Conservation (phyloP, 1,284 basidiomycete genomes). For the Leccinum brunneo-olivaceum region DNA sequence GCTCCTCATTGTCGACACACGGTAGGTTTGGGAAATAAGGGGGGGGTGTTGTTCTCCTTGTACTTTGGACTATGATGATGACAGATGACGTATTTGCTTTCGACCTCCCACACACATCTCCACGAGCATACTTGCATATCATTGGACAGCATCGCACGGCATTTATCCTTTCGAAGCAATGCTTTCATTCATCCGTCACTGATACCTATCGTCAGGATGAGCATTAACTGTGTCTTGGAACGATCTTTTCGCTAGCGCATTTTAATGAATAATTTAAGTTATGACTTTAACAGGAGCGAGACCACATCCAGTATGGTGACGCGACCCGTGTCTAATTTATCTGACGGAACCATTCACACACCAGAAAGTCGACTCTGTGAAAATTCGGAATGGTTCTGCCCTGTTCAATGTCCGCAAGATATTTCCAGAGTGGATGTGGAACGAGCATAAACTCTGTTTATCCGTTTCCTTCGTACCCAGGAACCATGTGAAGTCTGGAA, state of each 20-base stretch:
- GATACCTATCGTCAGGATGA: conserved; percentile 1
- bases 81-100: conserved; percentile 7
- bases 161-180: conserved; percentile 13
- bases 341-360: too few relatives aligned
- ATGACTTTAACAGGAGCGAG: too few relatives aligned
- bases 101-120: conserved; percentile 10
- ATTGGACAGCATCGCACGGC: conserved; percentile 21
- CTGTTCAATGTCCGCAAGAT: too few relatives aligned
- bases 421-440: too few relatives aligned
- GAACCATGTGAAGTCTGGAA: too few relatives aligned
- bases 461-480: too few relatives aligned
- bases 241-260: too few relatives aligned
- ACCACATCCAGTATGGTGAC: too few relatives aligned
- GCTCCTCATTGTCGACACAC: conserved; percentile 15
- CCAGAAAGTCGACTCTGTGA: too few relatives aligned
- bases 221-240: neutral
- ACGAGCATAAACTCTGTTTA: too few relatives aligned
- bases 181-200: conserved; percentile 1
- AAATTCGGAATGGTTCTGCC: too few relatives aligned
- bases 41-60: neutral
- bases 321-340: too few relatives aligned
- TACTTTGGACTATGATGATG: conserved; percentile 7
- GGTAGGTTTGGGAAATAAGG: conserved; percentile 15
- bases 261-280: neutral
- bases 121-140: conserved; percentile 15